Conservation (phyloP, 768 basidiomycete species). For the Leucosporidium yakuticum region DNA sequence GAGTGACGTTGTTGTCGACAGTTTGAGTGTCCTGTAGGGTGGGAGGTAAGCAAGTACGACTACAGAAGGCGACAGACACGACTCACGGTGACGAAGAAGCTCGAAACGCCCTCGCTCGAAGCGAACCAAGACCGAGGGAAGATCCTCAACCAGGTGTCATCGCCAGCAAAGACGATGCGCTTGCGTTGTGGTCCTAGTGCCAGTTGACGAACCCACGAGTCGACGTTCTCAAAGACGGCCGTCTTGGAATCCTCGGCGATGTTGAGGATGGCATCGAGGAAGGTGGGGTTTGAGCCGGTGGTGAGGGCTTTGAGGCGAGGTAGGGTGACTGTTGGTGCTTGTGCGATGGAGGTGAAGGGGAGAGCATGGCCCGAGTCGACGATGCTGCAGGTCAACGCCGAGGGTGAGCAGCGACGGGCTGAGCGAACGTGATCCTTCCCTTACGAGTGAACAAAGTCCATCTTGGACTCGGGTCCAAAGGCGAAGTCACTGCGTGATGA, state of each 20-base stretch:
- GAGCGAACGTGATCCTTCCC: neutral
- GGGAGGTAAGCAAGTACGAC: accelerated
- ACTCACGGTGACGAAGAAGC: conserved; percentile 63
- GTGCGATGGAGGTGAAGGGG: conserved; percentile 78
- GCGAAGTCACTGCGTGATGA: conserved; percentile 19
- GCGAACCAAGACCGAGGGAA: conserved; percentile 63
- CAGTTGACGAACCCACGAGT: conserved; percentile 26
- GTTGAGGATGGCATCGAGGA: conserved; percentile 76
- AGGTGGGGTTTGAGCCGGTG: conserved; percentile 88
- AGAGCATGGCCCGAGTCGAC: conserved; percentile 61
- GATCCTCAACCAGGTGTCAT: conserved; percentile 88
- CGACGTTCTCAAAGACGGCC: conserved; percentile 60
- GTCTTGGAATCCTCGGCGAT: conserved; percentile 75
- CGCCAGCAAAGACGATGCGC: conserved; percentile 57
- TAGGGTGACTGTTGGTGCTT: conserved; percentile 87
- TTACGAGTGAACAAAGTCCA: conserved; percentile 14
- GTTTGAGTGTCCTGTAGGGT: conserved; percentile 78
- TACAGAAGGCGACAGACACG: too few species aligned
- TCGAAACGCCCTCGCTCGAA: conserved; percentile 62
- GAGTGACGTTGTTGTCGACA: conserved; percentile 83
- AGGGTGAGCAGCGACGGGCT: neutral
- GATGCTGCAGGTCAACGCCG: neutral
- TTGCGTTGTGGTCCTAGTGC: neutral
- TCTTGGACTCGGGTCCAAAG: conserved; percentile 6
- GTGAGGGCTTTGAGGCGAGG: conserved; percentile 90